Evolutionary conservation across 202 grass and related monocot genomes (phyloP).

Genomic region (Elaeis oleifera): DNA sequence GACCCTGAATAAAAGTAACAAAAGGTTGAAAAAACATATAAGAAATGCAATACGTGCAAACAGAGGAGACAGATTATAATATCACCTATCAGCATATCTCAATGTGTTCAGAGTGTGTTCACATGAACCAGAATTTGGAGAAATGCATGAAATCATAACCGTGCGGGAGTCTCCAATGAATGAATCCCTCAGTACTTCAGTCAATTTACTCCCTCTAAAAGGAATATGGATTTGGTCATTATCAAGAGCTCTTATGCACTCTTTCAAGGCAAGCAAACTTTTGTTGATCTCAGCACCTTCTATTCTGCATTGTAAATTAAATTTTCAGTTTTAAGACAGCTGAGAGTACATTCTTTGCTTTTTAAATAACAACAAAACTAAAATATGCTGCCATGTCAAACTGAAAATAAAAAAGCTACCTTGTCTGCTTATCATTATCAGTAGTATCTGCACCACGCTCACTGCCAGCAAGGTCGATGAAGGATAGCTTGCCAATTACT

Average conservation of each 20-base stretch:
- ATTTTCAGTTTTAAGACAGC: not conserved
- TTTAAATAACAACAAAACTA: no score
- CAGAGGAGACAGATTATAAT: not conserved
- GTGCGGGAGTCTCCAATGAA: conserved; percentile 45
- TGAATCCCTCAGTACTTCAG: conserved; percentile 42
- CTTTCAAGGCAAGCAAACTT: conserved; percentile 40
- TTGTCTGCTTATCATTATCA: conserved; percentile 53
- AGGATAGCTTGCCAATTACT: conserved; percentile 41
- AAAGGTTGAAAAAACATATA: no score
- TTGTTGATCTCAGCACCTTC: conserved; percentile 55
- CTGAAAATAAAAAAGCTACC: conserved; percentile 1
- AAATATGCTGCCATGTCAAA: no score
- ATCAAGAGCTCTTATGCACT: conserved; percentile 43
- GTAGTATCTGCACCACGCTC: conserved; percentile 46
- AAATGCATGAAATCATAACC: conserved; percentile 49
- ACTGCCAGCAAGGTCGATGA: conserved; percentile 51
- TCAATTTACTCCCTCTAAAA: conserved; percentile 50
- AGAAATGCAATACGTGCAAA: no score
- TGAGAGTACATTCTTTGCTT: not conserved
- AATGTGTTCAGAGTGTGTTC: conserved; percentile 45
- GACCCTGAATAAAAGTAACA: conserved; percentile 25
- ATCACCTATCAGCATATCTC: conserved; percentile 48
- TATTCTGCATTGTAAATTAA: conserved; percentile 28
- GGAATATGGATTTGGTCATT: conserved; percentile 47
- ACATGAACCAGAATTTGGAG: conserved; percentile 43